Base-by-base conservation (phyloP, 2,329 filamentous ascomycete genomes). In the Venturiaceae sp. region DNA sequence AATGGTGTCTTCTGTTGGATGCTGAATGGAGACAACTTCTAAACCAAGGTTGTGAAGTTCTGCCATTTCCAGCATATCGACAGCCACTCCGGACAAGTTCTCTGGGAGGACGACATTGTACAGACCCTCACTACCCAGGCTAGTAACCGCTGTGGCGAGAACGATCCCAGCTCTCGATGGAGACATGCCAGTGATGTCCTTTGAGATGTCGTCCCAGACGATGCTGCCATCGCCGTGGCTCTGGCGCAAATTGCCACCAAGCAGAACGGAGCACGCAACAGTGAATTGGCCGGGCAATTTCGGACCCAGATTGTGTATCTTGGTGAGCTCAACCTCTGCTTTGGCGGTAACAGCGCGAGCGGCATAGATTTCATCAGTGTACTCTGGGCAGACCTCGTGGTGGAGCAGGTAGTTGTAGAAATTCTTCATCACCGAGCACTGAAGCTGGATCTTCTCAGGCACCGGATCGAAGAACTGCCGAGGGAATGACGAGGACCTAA, bases 341-440 rank as follows among this genome's bases (percentile, higher is more conserved):
- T 77, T 67, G 21, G 84, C 79, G 65, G 90, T 95, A 30, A 92
- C 69, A 1, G 69, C 69, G 7, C 86, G 76, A 0, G 92, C 90
- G 0, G 78, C 75, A 16, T 81, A 72, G 60, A 97, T 77, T 62
- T 92, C 82, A 0, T 79, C 75, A 0, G 72, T 76, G 67, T 92
- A 88, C 69, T 97, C 94, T 0, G 88, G 86, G 66, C 91, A 96
- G 16, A 95, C 92, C 37, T 88, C 82, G 67, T 97, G 92, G 61
- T 87, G 82, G 9, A 92, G 77, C 0, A 97, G 77, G 64, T 96
- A 99, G 63, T 90, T 88, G 62, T 96, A 82, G 68, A 97, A 97
- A 67, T 94, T 95, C 60, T 83, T 82, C 41, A 96, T 78, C 0
- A 95, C 82, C 34, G 81, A 79, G 21, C 85, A 83, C 3, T 83